Evolutionary conservation across 164 flowering plant species (phyloP).

Genomic region (Warburgia ugandensis): DNA sequence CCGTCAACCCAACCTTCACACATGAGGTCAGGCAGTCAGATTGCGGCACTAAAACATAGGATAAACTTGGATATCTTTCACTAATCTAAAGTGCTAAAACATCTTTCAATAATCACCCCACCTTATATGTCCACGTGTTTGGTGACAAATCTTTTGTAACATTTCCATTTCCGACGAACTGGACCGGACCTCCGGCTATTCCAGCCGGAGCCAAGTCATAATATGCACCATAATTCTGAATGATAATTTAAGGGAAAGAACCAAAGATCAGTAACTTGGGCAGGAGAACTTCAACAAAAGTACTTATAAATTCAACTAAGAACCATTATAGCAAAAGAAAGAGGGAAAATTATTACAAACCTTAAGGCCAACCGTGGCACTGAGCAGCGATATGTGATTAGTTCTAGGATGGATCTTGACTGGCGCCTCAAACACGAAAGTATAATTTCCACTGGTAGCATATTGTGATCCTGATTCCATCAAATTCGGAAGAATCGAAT

Average conservation of each 20-base stretch:
- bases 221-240: slow-evolving; percentile 47
- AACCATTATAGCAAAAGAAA: no score
- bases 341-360: no score
- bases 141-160: slow-evolving; percentile 39
- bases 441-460: slow-evolving; percentile 13
- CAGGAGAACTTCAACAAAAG: no score
- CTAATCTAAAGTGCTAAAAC: no score
- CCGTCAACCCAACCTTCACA: slow-evolving; percentile 43
- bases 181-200: slow-evolving; percentile 40
- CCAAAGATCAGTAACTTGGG: no score
- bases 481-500: no score
- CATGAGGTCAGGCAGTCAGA: no score
- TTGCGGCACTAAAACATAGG: no score
- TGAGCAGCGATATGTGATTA: slow-evolving; percentile 47
- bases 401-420: slow-evolving; percentile 30
- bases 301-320: no score
- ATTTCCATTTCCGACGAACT: slow-evolving; percentile 30
- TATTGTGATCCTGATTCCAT: slow-evolving; percentile 46
- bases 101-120: no score
- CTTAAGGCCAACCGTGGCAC: slow-evolving; percentile 48
- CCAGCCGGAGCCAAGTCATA: slow-evolving; percentile 38
- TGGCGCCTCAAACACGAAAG: slow-evolving; percentile 22
- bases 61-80: no score
- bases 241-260: no score
- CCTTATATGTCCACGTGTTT: slow-evolving; percentile 41